Evolutionary conservation across 2,329 filamentous ascomycete species (phyloP).

Genomic region (Neoarthrinium moseri): DNA sequence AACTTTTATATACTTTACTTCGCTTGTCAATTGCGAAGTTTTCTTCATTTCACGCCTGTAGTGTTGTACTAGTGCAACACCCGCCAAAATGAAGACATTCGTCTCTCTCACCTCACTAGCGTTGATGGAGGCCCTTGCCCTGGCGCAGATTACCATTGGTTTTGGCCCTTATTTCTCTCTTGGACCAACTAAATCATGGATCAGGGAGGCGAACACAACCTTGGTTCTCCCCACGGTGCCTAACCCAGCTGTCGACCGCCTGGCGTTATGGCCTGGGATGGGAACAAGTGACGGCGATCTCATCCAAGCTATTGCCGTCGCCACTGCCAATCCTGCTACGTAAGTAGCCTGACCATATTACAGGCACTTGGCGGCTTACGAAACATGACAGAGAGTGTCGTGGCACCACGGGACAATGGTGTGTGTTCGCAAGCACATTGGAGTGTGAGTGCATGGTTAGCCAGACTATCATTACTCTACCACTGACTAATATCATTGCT

Average conservation of each 20-base stretch:
- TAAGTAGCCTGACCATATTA: slow-evolving; percentile 15
- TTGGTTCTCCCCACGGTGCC: slow-evolving; percentile 26
- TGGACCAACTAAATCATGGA: slow-evolving; percentile 28
- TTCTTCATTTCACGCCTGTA: too few relatives aligned
- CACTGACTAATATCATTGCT: not conserved
- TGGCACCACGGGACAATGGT: slow-evolving; percentile 28
- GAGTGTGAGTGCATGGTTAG: slow-evolving; percentile 14
- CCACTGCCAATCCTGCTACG: slow-evolving; percentile 24
- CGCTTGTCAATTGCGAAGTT: too few relatives aligned
- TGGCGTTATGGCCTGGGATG: slow-evolving; percentile 32
- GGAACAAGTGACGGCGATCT: slow-evolving; percentile 29
- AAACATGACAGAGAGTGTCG: slow-evolving; percentile 24
- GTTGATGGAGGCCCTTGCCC: not conserved
- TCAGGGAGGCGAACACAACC: slow-evolving; percentile 28
- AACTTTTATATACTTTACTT: too few relatives aligned
- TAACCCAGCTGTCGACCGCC: slow-evolving; percentile 23
- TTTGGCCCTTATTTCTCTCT: slow-evolving; percentile 30
- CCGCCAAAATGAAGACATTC: not conserved
- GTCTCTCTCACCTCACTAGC: not conserved
- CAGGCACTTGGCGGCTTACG: too few relatives aligned
- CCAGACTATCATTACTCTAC: not conserved
- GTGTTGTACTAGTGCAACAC: too few relatives aligned
- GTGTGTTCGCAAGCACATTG: slow-evolving; percentile 29
- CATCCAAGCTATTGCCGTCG: slow-evolving; percentile 30
- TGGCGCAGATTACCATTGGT: slow-evolving; percentile 16